Evolutionary conservation across 306 rosid species (phyloP).

Genomic region (Fragaria iinumae): DNA sequence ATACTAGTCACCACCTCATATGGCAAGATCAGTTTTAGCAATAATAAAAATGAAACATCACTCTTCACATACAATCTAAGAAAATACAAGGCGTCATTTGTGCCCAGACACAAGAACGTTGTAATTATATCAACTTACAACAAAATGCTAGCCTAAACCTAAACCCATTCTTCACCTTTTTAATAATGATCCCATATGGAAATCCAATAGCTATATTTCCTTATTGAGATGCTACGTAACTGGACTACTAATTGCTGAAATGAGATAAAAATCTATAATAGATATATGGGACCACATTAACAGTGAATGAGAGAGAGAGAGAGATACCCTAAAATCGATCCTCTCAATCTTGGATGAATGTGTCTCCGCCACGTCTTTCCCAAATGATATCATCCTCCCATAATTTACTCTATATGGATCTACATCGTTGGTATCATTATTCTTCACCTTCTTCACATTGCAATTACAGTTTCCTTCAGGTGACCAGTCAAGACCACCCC

Average conservation of each 20-base stretch:
- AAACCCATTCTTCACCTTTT: not conserved
- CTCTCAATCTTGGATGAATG: constrained; percentile 65
- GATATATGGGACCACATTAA: not conserved
- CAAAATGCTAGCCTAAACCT: not conserved
- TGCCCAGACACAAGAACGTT: not conserved
- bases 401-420: constrained; percentile 41
- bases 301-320: constrained; percentile 14
- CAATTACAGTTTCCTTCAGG: constrained; percentile 60
- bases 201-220: not conserved
- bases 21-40: not conserved
- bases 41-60: not conserved
- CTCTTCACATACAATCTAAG: not conserved
- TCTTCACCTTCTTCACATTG: constrained; percentile 54
- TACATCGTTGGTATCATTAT: constrained; percentile 32
- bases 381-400: constrained; percentile 76
- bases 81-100: not conserved
- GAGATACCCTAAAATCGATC: constrained; percentile 67
- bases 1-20: not conserved
- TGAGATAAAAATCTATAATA: not conserved
- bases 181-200: not conserved
- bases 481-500: constrained; percentile 90
- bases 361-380: constrained; percentile 53
- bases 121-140: not conserved
- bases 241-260: not conserved
- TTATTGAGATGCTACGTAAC: not conserved